Base-by-base conservation (phyloP, 106 monocot genomes). In the Agapanthus africanus region DNA sequence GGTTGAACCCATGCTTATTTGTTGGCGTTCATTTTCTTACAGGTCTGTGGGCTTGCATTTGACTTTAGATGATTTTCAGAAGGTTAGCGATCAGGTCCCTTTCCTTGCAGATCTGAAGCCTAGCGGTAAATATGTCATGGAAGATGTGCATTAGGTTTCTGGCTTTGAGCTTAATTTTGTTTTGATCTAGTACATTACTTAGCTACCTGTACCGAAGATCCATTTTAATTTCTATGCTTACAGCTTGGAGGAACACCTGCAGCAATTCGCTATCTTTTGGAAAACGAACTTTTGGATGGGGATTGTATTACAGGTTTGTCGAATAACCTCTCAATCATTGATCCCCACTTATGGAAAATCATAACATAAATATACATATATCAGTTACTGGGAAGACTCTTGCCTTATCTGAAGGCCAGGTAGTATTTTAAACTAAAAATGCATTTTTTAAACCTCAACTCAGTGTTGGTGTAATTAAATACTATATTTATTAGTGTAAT, bases 91-190 rank as follows among this genome's bases (percentile, higher is more conserved):
- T 59, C 21, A 81, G 44, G 81, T 85, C 26, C 99, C 99, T 72
- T 83, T 99, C 59, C 93, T 99, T 81, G 93, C 99, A 13, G 99
- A 99, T 85, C 87, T 93, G 30, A 99, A 93, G 82, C 99, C 99
- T 39, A 99, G 99, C 81, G 93, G 99, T 63, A 99, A 99, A 75
- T 99, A 87, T 93, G 93, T 99, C 18, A 99, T 99, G 99, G 99
- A 99, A 79, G 99, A 99, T 78, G 51, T 99, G 71, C 99, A 99
- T 72, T 90, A 90, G 87, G 93, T 87, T 57, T 67, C 33, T 0
- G 50, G 31, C 15, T 54, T 67, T 40, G 18, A 40, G 0, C n/a
- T n/a, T n/a, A n/a, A n/a, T 37, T 42, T 0, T 28, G 40, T 46
- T 27, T 40, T 23, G 16, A 9, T 51, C 11, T 67, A 22, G 7